These are phyloP conservation scores for Tothia fuscella DNA, from an alignment of 2,329 filamentous ascomycete genomes.

Conservation along the genomic window DNA sequence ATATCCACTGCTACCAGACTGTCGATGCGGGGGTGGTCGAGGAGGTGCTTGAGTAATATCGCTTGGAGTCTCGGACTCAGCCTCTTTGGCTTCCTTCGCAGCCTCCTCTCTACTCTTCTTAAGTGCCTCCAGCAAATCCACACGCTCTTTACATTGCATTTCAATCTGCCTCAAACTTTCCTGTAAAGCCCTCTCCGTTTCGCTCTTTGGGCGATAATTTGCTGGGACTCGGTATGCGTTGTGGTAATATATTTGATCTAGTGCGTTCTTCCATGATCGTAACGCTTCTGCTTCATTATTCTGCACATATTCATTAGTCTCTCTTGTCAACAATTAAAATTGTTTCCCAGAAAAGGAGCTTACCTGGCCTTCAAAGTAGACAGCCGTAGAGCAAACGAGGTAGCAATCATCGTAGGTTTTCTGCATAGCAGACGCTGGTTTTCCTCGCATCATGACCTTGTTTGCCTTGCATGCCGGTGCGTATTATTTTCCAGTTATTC, in stretches of 20 bases:
- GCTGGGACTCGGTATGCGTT: constrained; percentile 63
- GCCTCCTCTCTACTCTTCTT: constrained; percentile 50
- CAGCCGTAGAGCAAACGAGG: constrained; percentile 84
- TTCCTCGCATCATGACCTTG: constrained; percentile 8
- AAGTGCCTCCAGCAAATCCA: constrained; percentile 76
- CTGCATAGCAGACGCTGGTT: constrained; percentile 55
- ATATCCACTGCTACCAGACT: constrained; percentile 7
- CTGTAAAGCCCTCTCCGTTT: constrained; percentile 72
- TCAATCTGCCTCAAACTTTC: constrained; percentile 76
- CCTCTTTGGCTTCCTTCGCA: constrained; percentile 12
- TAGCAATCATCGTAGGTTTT: constrained; percentile 98
- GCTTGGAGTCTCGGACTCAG: constrained; percentile 11
- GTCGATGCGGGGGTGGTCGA: background rate
- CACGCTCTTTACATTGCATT: constrained; percentile 82
- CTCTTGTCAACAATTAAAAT: background rate
- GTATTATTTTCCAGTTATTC: no score
- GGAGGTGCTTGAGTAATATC: background rate
- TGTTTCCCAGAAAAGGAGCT: background rate
- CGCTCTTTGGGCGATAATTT: constrained; percentile 57
- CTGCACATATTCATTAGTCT: constrained; percentile 32
- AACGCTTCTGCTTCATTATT: constrained; percentile 85
- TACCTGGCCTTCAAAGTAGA: constrained; percentile 92
- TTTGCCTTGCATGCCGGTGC: background rate
- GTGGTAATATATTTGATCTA: constrained; percentile 80
- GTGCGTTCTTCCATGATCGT: constrained; percentile 76